Evolutionary conservation across 371 early-diverging fungal genomes (phyloP), one percentile per base, ranked within the genome.

Genomic region (Syncephalis fuscata): DNA sequence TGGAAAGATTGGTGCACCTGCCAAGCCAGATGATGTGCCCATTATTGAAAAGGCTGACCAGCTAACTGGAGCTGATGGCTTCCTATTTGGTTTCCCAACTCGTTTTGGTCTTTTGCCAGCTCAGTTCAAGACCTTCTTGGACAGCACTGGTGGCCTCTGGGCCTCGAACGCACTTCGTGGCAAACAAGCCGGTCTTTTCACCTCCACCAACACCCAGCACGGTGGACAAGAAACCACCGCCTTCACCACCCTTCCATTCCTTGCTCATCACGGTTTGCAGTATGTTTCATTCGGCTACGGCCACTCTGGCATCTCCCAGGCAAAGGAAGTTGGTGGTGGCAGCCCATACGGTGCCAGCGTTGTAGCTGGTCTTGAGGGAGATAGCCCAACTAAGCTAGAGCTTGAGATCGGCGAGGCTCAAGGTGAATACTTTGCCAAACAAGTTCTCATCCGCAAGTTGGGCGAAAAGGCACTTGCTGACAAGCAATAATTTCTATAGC

Each of bases 171-270:
- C 76, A 0, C 58, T 87, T 32, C 58, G 63, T 19, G 80, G 79
- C n/a, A 88, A 86, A 60, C 71, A 73, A 47, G 84, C 67, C 11
- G 85, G 74, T 8, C 60, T 70, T 46, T 89, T 90, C 59, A 74
- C 75, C 40, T 75, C 79, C 26, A 77, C 88, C 3, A 78, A 67
- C 15, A 63, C 75, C 42, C 81, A 78, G 57, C 73, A 74, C 50
- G 86, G 85, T 44, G 88, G 88, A 5, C 80, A 82, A 53, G 89
- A 88, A 57, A 76, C 82, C 3, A 84, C 87, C 1, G 78, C 78
- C 3, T 57, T 72, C 15, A 70, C 77, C 16, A 66, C 78, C 36
- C 45, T 90, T 25, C 66, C 80, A 10, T 74, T 71, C 50, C 70
- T 85, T 42, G 76, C 70, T 17, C 88, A 89, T 63, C 86, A 82